Conservation (phyloP, 2,329 filamentous ascomycete species). For the Fusarium sp. region DNA sequence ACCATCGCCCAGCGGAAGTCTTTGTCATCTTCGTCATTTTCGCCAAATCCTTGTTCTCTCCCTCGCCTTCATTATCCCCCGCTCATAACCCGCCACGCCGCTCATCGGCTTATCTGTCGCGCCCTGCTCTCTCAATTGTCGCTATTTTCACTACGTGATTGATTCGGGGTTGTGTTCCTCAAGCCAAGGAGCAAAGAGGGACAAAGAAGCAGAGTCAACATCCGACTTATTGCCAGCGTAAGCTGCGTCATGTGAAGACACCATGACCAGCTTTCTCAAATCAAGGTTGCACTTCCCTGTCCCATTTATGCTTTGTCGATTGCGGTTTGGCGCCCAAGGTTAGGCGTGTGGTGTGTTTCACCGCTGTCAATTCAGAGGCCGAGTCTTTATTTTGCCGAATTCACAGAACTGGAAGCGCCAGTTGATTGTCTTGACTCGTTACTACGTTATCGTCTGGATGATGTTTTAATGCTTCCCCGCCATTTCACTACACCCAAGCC, state of each 20-base stretch:
- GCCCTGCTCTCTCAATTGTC: slow-evolving; percentile 17
- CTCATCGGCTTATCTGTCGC: slow-evolving; percentile 20
- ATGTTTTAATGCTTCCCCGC: slow-evolving; percentile 46
- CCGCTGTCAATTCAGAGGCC: slow-evolving; percentile 11
- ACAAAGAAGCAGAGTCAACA: neutral
- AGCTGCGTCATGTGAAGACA: slow-evolving; percentile 53
- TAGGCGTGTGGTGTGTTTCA: neutral
- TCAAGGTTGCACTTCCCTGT: slow-evolving; percentile 51
- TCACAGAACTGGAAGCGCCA: slow-evolving; percentile 3
- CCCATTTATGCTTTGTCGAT: slow-evolving; percentile 7
- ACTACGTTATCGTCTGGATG: slow-evolving; percentile 35
- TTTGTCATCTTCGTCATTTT: slow-evolving; percentile 42
- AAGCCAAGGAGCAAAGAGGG: slow-evolving; percentile 19
- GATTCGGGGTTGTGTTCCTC: slow-evolving; percentile 3
- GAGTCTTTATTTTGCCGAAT: neutral
- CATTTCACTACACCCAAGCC: slow-evolving; percentile 45
- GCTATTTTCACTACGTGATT: slow-evolving; percentile 10
- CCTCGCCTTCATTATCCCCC: slow-evolving; percentile 30
- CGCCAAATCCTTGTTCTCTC: slow-evolving; percentile 36
- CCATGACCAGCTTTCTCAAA: slow-evolving; percentile 55
- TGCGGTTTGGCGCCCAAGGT: slow-evolving; percentile 3
- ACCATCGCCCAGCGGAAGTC: slow-evolving; percentile 25
- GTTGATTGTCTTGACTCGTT: slow-evolving; percentile 27
- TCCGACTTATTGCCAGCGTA: slow-evolving; percentile 32
- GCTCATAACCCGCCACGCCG: slow-evolving; percentile 35